A percentile compares a stretch with the other conserved stretches of the same genome.
phyloP scores from a whole-genome alignment of 2,329 filamentous ascomycete species.

The Hymenoscyphus repandus region DNA sequence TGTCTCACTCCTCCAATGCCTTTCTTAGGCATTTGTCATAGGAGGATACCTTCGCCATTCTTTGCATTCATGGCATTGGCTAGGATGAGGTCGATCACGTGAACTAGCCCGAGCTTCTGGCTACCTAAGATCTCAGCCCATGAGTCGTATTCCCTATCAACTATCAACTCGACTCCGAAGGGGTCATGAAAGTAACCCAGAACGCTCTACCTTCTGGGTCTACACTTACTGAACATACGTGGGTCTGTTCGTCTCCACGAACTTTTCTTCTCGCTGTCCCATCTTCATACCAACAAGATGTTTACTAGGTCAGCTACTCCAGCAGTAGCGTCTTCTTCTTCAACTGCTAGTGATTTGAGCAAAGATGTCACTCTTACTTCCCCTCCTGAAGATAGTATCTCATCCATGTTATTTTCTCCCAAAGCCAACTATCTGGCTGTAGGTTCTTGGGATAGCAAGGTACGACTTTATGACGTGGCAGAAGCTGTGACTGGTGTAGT shows the following conservation, averaged over 20 bases:
- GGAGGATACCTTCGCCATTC: neutral
- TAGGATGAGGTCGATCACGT: neutral
- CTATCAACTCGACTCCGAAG: neutral
- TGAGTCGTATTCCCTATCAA: neutral
- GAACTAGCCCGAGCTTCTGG: constrained; percentile 6
- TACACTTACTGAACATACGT: neutral
- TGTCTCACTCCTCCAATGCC: neutral
- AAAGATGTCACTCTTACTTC: constrained; percentile 74
- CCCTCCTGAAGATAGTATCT: constrained; percentile 82
- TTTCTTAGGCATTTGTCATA: neutral
- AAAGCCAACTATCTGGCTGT: constrained; percentile 78
- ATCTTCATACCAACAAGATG: neutral
- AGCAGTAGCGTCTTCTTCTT: neutral
- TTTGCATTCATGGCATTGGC: neutral
- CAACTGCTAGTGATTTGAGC: constrained; percentile 11
- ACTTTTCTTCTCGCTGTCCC: neutral
- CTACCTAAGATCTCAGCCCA: neutral
- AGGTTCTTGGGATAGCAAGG: constrained; percentile 92
- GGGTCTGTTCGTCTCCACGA: neutral
- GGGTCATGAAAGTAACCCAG: neutral
- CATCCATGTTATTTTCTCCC: constrained; percentile 75
- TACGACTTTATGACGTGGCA: constrained; percentile 89
- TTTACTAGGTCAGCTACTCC: neutral
- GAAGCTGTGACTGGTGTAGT: constrained; percentile 69
- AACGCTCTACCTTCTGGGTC: neutral